These are phyloP conservation scores for Calamus simplicifolius DNA, from an alignment of 176 grass and related monocot genomes.

Conservation along the genomic window DNA sequence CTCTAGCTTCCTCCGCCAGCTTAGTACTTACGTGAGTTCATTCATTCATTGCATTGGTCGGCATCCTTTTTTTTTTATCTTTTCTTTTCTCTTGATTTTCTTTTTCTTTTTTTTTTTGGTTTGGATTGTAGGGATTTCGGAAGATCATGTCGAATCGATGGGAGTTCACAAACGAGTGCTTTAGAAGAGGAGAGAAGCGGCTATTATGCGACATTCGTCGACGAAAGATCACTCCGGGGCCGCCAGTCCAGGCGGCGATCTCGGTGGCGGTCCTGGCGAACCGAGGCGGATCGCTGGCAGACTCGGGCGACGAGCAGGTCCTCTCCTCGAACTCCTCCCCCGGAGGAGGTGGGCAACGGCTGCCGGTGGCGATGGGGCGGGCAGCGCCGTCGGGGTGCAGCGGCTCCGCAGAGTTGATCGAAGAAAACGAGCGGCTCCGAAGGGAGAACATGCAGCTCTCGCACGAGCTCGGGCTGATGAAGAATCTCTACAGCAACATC, in stretches of 20 bases:
- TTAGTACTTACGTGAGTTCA: conserved; percentile 17
- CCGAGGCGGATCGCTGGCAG: neutral
- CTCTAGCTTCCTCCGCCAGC: conserved; percentile 25
- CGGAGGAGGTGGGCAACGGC: neutral
- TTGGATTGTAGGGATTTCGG: conserved; percentile 5
- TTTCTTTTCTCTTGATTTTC: no score
- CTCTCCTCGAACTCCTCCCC: conserved; percentile 10
- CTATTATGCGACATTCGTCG: conserved; percentile 14
- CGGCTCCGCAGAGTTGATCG: neutral
- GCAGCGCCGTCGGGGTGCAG: no score
- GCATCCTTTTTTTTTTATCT: no score
- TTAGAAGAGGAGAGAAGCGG: conserved; percentile 3
- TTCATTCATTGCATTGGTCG: no score
- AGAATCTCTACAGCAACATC: conserved; percentile 2
- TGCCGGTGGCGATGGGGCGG: neutral
- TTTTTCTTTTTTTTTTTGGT: neutral
- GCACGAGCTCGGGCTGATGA: conserved; percentile 10
- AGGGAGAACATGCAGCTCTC: conserved; percentile 10
- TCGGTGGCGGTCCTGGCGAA: no score
- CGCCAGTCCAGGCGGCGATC: neutral
- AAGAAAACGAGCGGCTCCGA: conserved; percentile 10
- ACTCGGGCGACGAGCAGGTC: conserved; percentile 9
- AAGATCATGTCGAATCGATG: conserved; percentile 10
- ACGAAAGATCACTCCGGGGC: neutral
- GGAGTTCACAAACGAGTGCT: conserved; percentile 23